Evolutionary conservation across 2,329 filamentous ascomycete species (phyloP), one percentile per base, ranked within the genome.

Genomic region (Aspergillus quadricinctus): DNA sequence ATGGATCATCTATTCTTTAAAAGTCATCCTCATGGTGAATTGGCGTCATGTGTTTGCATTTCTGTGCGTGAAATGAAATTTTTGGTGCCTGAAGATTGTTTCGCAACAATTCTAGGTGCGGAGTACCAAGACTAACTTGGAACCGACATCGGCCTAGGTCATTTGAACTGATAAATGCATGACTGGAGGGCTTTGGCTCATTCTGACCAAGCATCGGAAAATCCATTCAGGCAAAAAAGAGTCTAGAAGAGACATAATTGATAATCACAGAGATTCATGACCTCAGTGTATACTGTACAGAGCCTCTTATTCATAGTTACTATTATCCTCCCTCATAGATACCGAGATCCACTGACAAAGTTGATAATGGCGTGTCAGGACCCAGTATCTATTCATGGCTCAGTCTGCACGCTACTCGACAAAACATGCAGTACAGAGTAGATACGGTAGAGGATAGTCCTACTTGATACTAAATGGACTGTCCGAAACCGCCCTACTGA

Each of bases 91-190:
- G 43, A 50, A n/a, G 14, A 49, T 23, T 23, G 25, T 27, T 23
- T 23, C 23, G 11, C 29, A 35, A 11, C 31, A 35, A 35, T 4
- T 35, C 11, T 14, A 35, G 11, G 14, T 35, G 31, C 31, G 31
- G 31, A 35, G 31, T 37, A 17, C 25, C 31, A 7, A 37, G 40
- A 6, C 14, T 43, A 28, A 50, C 28, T 53, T 1, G 48, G 31
- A 45, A 53, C 57, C 57, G 57, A 62, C 58, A 61, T 62, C 58
- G 60, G 60, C 58, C 14, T 7, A 55, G 54, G 54, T 27, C 14
- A 40, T 35, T 31, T 37, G 31, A 37, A 37, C 31, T 37, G 28
- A 37, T 6, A 17, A 35, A 11, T 17, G 11, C 6, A 37, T 37
- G 14, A 37, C 17, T 17, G 31, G 31, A 37, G 5, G 31, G 31